Percentiles rank a stretch among this genome's conserved stretches.
Evolutionary conservation across 1,284 basidiomycete species (phyloP).

Genomic region (Ustanciosporium gigantosporum): DNA sequence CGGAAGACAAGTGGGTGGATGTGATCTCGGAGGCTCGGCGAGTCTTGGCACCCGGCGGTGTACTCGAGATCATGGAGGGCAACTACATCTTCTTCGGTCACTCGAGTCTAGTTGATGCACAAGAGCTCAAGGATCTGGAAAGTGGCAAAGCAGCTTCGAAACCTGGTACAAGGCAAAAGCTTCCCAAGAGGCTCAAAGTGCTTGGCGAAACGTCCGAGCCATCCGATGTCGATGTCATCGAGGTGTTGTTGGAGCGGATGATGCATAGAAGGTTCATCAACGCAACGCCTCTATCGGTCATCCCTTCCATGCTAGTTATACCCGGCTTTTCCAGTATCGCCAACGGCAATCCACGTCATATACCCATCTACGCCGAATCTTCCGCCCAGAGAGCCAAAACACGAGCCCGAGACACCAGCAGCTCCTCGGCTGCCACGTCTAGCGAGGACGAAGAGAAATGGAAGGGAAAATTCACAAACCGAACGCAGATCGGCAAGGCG

Average conservation of each 20-base stretch:
- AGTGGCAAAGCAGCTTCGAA: constrained; percentile 5
- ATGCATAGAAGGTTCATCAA: constrained; percentile 45
- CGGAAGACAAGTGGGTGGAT: constrained; percentile 43
- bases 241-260: constrained; percentile 32
- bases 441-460: constrained; percentile 27
- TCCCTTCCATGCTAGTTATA: constrained; percentile 28
- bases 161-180: constrained; percentile 7
- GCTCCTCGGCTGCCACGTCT: constrained; percentile 11
- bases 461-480: constrained; percentile 28
- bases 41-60: constrained; percentile 41
- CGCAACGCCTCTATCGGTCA: constrained; percentile 22
- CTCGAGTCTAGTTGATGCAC: constrained; percentile 20
- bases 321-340: constrained; percentile 30
- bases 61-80: constrained; percentile 39
- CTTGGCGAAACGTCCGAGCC: constrained; percentile 14
- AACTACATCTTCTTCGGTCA: constrained; percentile 42
- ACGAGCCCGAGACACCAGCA: constrained; percentile 1
- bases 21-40: constrained; percentile 30
- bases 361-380: constrained; percentile 41
- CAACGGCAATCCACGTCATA: constrained; percentile 35
- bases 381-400: constrained; percentile 20
- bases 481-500: constrained; percentile 39
- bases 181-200: constrained; percentile 26
- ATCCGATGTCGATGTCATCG: constrained; percentile 29
- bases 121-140: constrained; percentile 34